phyloP scores from a whole-genome alignment of 2,329 filamentous ascomycete genomes.

The Domatiomyces catenatus region DNA sequence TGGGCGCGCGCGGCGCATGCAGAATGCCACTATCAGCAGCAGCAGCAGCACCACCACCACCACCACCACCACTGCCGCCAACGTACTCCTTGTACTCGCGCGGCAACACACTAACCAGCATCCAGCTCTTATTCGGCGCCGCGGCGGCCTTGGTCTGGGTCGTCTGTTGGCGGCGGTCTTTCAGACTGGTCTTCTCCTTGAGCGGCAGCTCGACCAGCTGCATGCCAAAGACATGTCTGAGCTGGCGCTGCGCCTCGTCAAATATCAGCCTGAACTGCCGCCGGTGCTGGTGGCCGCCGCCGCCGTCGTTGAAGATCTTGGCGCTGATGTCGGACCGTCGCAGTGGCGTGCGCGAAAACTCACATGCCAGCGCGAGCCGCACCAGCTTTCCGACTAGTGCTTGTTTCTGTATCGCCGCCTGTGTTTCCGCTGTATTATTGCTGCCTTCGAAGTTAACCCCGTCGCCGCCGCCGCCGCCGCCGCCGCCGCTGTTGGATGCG shows the following conservation, averaged over 20 bases:
- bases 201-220: constrained; percentile 69
- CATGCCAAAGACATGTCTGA: constrained; percentile 75
- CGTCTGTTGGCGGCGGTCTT: constrained; percentile 12
- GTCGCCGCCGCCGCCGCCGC: constrained; percentile 9
- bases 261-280: constrained; percentile 66
- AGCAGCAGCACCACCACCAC: too few species aligned
- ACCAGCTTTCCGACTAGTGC: constrained; percentile 46
- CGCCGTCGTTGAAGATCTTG: constrained; percentile 50
- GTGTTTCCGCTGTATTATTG: constrained; percentile 4
- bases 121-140: constrained; percentile 53
- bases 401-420: constrained; percentile 20
- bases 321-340: constrained; percentile 42
- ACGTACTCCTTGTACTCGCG: constrained; percentile 42
- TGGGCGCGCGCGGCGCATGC: constrained; percentile 50
- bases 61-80: too few species aligned
- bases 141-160: constrained; percentile 33
- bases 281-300: constrained; percentile 32
- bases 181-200: constrained; percentile 65
- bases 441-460: constrained; percentile 13
- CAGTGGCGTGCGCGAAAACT: constrained; percentile 43
- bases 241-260: constrained; percentile 54
- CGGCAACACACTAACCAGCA: constrained; percentile 61
- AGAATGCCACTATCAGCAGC: constrained; percentile 44
- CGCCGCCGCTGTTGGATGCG: neutral
- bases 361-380: constrained; percentile 44